phyloP scores from a whole-genome alignment of 805 yeast genomes.

The Candida tallmaniae region DNA sequence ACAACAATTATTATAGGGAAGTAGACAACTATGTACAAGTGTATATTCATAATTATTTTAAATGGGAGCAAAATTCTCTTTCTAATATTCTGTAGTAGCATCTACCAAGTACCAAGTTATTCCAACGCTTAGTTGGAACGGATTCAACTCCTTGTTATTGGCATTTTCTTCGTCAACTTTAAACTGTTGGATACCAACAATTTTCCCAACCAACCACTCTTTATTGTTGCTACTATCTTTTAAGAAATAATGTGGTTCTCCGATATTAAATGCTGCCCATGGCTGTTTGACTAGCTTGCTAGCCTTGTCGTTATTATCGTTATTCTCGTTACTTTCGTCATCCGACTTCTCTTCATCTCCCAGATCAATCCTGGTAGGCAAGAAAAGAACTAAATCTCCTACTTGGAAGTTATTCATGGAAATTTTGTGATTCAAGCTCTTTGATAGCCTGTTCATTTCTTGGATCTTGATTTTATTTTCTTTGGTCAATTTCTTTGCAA shows the following conservation, averaged over 20 bases:
- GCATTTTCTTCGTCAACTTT: slow-evolving; percentile 44
- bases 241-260: slow-evolving; percentile 79
- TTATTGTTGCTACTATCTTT: slow-evolving; percentile 33
- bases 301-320: slow-evolving; percentile 10
- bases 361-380: slow-evolving; percentile 62
- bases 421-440: slow-evolving; percentile 46
- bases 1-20: neutral
- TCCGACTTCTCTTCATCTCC: slow-evolving; percentile 8
- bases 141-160: slow-evolving; percentile 42
- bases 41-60: neutral
- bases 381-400: slow-evolving; percentile 78
- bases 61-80: no score
- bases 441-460: slow-evolving; percentile 37
- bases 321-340: slow-evolving; percentile 1
- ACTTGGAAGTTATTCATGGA: slow-evolving; percentile 61
- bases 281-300: no score
- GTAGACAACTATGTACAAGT: no score
- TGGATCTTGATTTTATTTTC: slow-evolving; percentile 54
- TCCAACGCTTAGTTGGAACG: slow-evolving; percentile 61
- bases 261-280: slow-evolving; percentile 95
- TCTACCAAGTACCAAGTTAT: slow-evolving; percentile 60
- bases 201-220: slow-evolving; percentile 83
- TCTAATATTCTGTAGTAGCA: slow-evolving; percentile 39
- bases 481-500: slow-evolving; percentile 80
- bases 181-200: slow-evolving; percentile 52